A percentile compares a stretch with the other conserved stretches of the same genome.
phyloP scores from a whole-genome alignment of 2,329 filamentous ascomycete genomes.

The Tolypocladium nubicola region DNA sequence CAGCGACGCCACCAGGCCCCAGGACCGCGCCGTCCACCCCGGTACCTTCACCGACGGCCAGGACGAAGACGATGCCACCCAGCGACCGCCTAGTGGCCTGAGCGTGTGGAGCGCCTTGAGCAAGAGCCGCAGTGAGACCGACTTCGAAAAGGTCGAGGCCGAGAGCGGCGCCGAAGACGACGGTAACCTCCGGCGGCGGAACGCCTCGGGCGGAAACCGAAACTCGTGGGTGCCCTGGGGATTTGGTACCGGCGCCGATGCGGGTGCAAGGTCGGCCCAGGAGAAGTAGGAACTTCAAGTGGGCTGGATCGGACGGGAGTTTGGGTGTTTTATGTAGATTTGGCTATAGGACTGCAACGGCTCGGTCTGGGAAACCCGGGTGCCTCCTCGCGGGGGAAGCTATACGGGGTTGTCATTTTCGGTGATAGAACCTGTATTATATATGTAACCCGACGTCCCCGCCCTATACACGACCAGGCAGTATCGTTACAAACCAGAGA shows the following conservation, averaged over 20 bases:
- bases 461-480: not conserved
- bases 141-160: slow-evolving; percentile 82
- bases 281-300: slow-evolving; percentile 20
- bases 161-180: slow-evolving; percentile 54
- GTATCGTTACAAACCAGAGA: not conserved
- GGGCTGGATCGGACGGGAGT: slow-evolving; percentile 15
- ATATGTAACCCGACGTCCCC: not conserved
- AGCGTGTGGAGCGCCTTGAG: slow-evolving; percentile 48
- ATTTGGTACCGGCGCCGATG: slow-evolving; percentile 22
- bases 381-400: not conserved
- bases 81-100: slow-evolving; percentile 36
- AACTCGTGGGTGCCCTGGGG: slow-evolving; percentile 39
- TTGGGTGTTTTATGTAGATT: slow-evolving; percentile 14
- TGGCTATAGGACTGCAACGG: not conserved
- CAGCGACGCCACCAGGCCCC: slow-evolving; percentile 15
- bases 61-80: slow-evolving; percentile 22
- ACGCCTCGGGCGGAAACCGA: slow-evolving; percentile 11
- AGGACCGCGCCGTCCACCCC: not conserved
- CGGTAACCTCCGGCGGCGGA: slow-evolving; percentile 22
- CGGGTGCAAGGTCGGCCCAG: slow-evolving; percentile 26
- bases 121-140: slow-evolving; percentile 76
- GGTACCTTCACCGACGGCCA: slow-evolving; percentile 3
- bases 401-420: not conserved
- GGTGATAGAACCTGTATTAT: not conserved
- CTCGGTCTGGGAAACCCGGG: not conserved